Conservation (phyloP, 2,329 filamentous ascomycete genomes). For the Alternaria gansuensis region DNA sequence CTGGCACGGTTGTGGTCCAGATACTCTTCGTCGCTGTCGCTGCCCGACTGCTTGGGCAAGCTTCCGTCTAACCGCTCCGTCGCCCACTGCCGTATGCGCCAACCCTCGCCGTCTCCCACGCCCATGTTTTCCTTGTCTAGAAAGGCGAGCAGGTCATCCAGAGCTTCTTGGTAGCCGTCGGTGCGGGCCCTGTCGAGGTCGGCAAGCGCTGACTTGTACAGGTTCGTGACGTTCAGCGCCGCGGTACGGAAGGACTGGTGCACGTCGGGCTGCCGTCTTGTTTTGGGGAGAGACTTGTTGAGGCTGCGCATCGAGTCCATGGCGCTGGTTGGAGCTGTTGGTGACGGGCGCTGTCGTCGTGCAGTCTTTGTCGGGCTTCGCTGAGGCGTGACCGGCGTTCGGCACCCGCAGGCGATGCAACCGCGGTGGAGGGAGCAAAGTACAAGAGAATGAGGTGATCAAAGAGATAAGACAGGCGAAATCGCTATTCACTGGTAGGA, state of each 20-base stretch:
- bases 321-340: slow-evolving; percentile 6
- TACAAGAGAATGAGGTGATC: background rate
- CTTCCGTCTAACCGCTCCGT: slow-evolving; percentile 74
- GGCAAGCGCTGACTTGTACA: slow-evolving; percentile 89
- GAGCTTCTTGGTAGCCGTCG: slow-evolving; percentile 91
- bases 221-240: slow-evolving; percentile 91
- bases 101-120: slow-evolving; percentile 79
- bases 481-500: slow-evolving; percentile 13
- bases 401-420: slow-evolving; percentile 1
- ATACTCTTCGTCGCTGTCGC: slow-evolving; percentile 74
- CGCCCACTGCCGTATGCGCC: slow-evolving; percentile 71
- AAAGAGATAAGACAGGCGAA: slow-evolving; percentile 10
- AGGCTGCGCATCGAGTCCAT: slow-evolving; percentile 56
- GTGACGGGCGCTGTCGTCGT: background rate
- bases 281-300: slow-evolving; percentile 52
- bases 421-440: slow-evolving; percentile 6
- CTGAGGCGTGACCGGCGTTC: slow-evolving; percentile 11
- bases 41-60: slow-evolving; percentile 62
- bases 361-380: slow-evolving; percentile 13
- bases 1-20: slow-evolving; percentile 68
- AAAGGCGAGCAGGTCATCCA: slow-evolving; percentile 88
- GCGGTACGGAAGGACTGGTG: slow-evolving; percentile 91
- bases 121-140: slow-evolving; percentile 84
- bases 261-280: slow-evolving; percentile 60
- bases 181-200: slow-evolving; percentile 77